phyloP scores from a whole-genome alignment of 2,329 filamentous ascomycete species.

The Xylariaceae sp. region DNA sequence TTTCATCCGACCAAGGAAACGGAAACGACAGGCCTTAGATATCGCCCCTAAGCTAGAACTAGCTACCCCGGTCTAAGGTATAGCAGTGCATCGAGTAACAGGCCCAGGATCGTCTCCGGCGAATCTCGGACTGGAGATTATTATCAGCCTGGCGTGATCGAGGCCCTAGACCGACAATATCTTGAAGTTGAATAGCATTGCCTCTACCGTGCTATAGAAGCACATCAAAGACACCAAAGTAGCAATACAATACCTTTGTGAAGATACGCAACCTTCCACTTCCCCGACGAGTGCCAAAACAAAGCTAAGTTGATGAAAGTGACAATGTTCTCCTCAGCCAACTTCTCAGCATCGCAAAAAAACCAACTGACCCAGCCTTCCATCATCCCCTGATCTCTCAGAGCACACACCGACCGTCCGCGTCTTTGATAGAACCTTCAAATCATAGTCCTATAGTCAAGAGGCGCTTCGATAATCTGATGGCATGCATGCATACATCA shows the following conservation, averaged over 20 bases:
- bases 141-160: background rate
- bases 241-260: constrained; percentile 1
- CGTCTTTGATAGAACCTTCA: constrained; percentile 2
- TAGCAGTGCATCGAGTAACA: constrained; percentile 8
- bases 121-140: constrained; percentile 5
- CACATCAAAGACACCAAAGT: too few relatives aligned
- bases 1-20: constrained; percentile 4
- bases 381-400: constrained; percentile 1
- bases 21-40: background rate
- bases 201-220: background rate
- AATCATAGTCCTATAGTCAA: background rate
- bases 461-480: background rate
- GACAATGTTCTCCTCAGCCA: constrained; percentile 2
- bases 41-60: constrained; percentile 1
- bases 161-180: constrained; percentile 7
- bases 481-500: too few relatives aligned
- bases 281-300: constrained; percentile 5
- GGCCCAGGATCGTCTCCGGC: constrained; percentile 6
- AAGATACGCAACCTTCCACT: background rate
- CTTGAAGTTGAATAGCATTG: constrained; percentile 5
- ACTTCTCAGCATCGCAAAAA: constrained; percentile 3
- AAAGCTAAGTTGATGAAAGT: constrained; percentile 6
- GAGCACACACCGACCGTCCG: background rate
- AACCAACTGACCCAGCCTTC: constrained; percentile 4
- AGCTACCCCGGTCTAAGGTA: background rate